Percentiles rank a stretch among this genome's conserved stretches.
phyloP scores from a whole-genome alignment of 768 basidiomycete genomes.

The Neoboletus magnificus region DNA sequence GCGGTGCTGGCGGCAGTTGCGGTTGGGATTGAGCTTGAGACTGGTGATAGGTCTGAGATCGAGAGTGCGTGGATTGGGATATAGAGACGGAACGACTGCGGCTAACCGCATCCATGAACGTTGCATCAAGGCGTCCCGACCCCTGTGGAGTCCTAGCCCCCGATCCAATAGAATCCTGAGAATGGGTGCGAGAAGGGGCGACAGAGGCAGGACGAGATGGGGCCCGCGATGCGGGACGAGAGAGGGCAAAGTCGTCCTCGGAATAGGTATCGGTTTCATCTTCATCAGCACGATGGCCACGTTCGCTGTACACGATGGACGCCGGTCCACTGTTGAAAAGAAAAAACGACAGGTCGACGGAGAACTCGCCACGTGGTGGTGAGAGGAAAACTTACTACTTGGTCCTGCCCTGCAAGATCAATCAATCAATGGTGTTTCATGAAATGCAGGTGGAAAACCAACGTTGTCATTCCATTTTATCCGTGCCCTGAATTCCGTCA shows the following conservation, averaged over 20 bases:
- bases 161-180: constrained; percentile 40
- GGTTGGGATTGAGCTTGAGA: constrained; percentile 8
- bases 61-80: constrained; percentile 19
- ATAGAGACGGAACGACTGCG: constrained; percentile 24
- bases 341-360: neutral
- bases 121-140: constrained; percentile 23
- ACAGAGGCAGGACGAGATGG: constrained; percentile 45
- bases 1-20: neutral
- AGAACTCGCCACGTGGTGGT: neutral
- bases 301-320: constrained; percentile 78
- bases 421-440: neutral
- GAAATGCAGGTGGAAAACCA: constrained; percentile 23
- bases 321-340: constrained; percentile 59
- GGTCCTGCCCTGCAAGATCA: constrained; percentile 50
- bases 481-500: constrained; percentile 78
- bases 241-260: constrained; percentile 54
- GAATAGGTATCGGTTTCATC: constrained; percentile 64
- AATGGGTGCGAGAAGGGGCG: constrained; percentile 53
- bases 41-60: constrained; percentile 14
- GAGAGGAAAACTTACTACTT: constrained; percentile 56
- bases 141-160: constrained; percentile 33
- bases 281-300: constrained; percentile 69
- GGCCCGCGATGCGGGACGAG: constrained; percentile 30
- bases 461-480: constrained; percentile 84
- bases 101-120: constrained; percentile 30